phyloP scores from a whole-genome alignment of 2,329 filamentous ascomycete species.

The Arthrinium phaeospermum region DNA sequence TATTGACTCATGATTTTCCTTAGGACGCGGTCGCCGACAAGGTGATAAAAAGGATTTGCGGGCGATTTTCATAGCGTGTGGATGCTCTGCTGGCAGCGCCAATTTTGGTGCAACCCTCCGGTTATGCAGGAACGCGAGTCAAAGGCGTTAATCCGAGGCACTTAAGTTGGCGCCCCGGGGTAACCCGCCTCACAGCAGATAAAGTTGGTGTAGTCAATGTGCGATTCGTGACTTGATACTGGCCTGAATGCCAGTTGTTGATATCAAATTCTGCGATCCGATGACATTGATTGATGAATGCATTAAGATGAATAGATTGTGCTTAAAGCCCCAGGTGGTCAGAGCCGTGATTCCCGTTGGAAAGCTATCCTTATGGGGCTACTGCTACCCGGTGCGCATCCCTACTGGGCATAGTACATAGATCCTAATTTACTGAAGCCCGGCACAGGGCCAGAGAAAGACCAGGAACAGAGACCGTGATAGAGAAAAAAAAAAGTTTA shows the following conservation, averaged over 20 bases:
- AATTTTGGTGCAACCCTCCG: conserved; percentile 8
- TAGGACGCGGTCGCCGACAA: neutral
- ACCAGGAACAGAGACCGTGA: neutral
- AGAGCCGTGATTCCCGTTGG: conserved; percentile 16
- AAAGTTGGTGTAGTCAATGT: neutral
- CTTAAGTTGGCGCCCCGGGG: neutral
- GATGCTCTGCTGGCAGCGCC: neutral
- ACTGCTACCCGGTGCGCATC: conserved; percentile 4
- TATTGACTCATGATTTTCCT: neutral
- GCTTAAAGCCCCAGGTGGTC: conserved; percentile 6
- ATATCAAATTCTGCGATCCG: neutral
- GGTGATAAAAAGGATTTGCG: neutral
- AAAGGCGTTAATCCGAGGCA: conserved; percentile 13
- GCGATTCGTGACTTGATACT: neutral
- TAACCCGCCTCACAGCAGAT: conserved; percentile 5
- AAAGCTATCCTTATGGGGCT: neutral
- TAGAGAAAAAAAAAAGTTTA: neutral
- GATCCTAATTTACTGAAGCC: neutral
- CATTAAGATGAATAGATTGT: neutral
- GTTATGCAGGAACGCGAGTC: conserved; percentile 18
- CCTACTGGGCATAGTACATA: neutral
- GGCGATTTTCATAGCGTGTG: neutral
- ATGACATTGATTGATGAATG: neutral
- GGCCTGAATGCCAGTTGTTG: neutral
- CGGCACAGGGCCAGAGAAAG: neutral